These are phyloP conservation scores for Serendipita sp. DNA, from an alignment of 768 basidiomycete species.

Conservation along the genomic window DNA sequence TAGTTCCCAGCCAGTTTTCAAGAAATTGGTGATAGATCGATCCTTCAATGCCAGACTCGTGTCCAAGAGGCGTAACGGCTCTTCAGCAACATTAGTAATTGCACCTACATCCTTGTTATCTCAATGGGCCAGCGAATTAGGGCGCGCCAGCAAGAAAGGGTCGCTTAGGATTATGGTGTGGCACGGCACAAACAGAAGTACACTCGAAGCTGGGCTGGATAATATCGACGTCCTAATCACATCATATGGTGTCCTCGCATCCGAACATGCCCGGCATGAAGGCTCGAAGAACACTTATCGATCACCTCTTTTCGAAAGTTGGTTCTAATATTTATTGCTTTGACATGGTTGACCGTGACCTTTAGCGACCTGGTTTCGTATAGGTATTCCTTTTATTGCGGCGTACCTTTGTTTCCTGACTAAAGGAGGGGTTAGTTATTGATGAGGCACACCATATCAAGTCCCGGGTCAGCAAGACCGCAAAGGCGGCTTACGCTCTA, in stretches of 20 bases:
- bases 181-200: conserved; percentile 77
- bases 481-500: conserved; percentile 76
- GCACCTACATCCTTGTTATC: conserved; percentile 78
- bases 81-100: conserved; percentile 69
- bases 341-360: neutral
- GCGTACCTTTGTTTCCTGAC: neutral
- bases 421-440: conserved; percentile 27
- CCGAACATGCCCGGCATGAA: conserved; percentile 62
- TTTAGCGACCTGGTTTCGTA: neutral
- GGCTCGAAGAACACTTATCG: conserved; percentile 25
- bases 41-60: conserved; percentile 37
- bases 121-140: conserved; percentile 93
- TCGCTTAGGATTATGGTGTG: conserved; percentile 55
- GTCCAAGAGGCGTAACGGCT: conserved; percentile 18
- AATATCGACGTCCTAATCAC: conserved; percentile 71
- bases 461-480: conserved; percentile 72
- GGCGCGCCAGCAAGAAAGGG: conserved; percentile 59
- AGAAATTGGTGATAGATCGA: conserved; percentile 45
- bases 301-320: conserved; percentile 60
- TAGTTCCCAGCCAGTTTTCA: conserved; percentile 21
- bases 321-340: conserved; percentile 14
- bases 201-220: conserved; percentile 42
- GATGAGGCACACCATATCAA: conserved; percentile 97
- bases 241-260: conserved; percentile 81
- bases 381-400: neutral